These are phyloP conservation scores for Stachybotrys elegans DNA, from an alignment of 2,329 filamentous ascomycete genomes.

Conservation along the genomic window DNA sequence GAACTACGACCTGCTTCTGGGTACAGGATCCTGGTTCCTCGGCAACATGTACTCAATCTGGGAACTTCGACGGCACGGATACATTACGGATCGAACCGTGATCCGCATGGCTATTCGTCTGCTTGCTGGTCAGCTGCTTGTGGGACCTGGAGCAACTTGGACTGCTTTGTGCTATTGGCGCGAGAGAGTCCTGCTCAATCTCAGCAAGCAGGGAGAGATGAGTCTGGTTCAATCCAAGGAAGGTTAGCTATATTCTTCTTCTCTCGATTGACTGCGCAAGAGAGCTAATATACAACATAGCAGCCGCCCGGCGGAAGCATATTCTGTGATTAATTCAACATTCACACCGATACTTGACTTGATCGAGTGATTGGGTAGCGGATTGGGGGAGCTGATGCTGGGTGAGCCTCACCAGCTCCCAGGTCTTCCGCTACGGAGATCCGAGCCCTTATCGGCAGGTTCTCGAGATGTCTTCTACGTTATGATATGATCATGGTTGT, in stretches of 20 bases:
- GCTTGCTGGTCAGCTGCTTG: conserved; percentile 7
- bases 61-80: conserved; percentile 15
- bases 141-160: conserved; percentile 17
- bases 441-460: too few species aligned
- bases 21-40: background rate
- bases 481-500: too few species aligned
- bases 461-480: too few species aligned
- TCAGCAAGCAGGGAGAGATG: too few species aligned
- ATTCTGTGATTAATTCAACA: background rate
- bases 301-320: background rate
- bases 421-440: too few species aligned
- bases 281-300: background rate
- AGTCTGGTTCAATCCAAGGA: too few species aligned
- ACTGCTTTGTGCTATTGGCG: conserved; percentile 18
- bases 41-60: conserved; percentile 15
- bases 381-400: too few species aligned
- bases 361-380: too few species aligned
- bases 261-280: background rate
- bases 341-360: too few species aligned
- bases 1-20: background rate
- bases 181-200: conserved; percentile 6
- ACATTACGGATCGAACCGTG: conserved; percentile 10
- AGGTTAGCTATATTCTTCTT: too few species aligned
- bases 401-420: too few species aligned
- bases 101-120: conserved; percentile 2